phyloP scores from a whole-genome alignment of 768 basidiomycete species.

The Suillus spraguei region DNA sequence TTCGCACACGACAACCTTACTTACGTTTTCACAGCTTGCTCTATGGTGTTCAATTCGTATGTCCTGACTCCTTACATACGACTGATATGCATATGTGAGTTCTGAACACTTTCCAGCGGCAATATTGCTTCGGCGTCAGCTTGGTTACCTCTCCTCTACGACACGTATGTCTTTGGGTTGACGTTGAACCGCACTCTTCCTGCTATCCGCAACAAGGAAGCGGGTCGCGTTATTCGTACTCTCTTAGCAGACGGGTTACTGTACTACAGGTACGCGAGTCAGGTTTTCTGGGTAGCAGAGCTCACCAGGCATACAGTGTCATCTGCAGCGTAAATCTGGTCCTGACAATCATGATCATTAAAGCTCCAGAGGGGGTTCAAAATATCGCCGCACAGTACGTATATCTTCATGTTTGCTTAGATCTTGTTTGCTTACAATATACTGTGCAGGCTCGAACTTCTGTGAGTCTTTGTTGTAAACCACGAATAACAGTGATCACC shows the following conservation, averaged over 20 bases:
- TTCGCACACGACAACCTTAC: conserved; percentile 28
- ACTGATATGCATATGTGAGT: not conserved
- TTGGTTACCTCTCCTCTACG: conserved; percentile 44
- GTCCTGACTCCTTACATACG: not conserved
- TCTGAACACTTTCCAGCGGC: conserved; percentile 16
- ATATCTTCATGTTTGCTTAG: not conserved
- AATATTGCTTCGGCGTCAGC: conserved; percentile 37
- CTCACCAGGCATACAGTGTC: conserved; percentile 25
- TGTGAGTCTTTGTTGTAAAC: conserved; percentile 34
- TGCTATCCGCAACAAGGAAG: conserved; percentile 19
- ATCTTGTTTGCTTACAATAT: not conserved
- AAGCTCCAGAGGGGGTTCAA: conserved; percentile 29
- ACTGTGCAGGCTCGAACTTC: conserved; percentile 35
- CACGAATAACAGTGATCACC: conserved; percentile 37
- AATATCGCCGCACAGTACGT: conserved; percentile 39
- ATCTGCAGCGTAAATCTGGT: conserved; percentile 42
- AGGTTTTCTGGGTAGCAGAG: not conserved
- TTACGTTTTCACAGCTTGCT: conserved; percentile 36
- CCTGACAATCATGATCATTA: conserved; percentile 41
- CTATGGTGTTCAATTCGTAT: conserved; percentile 42
- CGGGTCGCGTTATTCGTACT: conserved; percentile 26
- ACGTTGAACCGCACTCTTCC: conserved; percentile 34
- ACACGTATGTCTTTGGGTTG: conserved; percentile 38
- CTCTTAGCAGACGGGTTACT: conserved; percentile 36
- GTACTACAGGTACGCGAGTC: conserved; percentile 35